Base-by-base conservation (phyloP, 176 grass and related monocot genomes). In the Oryza nivara region DNA sequence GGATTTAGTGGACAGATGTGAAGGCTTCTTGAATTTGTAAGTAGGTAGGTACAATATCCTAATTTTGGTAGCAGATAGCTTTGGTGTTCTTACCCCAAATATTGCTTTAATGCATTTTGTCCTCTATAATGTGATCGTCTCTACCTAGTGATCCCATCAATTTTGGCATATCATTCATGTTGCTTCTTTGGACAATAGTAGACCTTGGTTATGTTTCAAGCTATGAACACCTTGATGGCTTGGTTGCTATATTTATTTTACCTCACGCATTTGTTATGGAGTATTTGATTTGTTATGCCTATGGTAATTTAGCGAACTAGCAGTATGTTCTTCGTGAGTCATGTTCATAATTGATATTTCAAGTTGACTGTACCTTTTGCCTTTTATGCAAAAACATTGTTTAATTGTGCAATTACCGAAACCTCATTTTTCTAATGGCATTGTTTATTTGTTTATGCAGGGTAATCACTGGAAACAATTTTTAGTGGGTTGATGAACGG, bases 1-100 rank as follows among this genome's bases (percentile, higher is more conserved):
- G 92, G 88, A 68, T 89, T 91, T 76, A 90, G 90, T 81, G 92
- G 88, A 77, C 86, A 92, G 70, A 84, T 96, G 89, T 94, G 86
- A 94, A 87, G 80, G 25, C 65, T 89, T 89, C 43, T 89, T 76
- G 43, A 75, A 83, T 79, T 86, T 89, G 90, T 92, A 89, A 92
- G 83, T 89, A 92, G 87, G 87, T 92, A 80, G 89, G 85, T 70
- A 72, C 77, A 19, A 1, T 64, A 84, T 76, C 51, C 4, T 20
- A 76, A 3, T 70, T 3, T 83, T 76, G 30, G 12, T 35, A 77
- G 41, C 3, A 67, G 20, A 72, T 78, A 44, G 1, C 35, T 79
- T 86, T 43, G 9, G 15, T 72, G 5, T 64, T 9, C 19, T 7
- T 51, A 65, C 1, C 26, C 5, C 4, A n/a, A 61, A 16, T 77